Evolutionary conservation across 2,329 filamentous ascomycete genomes (phyloP), one percentile per base, ranked within the genome.

Genomic region (Setomelanomma holmii): DNA sequence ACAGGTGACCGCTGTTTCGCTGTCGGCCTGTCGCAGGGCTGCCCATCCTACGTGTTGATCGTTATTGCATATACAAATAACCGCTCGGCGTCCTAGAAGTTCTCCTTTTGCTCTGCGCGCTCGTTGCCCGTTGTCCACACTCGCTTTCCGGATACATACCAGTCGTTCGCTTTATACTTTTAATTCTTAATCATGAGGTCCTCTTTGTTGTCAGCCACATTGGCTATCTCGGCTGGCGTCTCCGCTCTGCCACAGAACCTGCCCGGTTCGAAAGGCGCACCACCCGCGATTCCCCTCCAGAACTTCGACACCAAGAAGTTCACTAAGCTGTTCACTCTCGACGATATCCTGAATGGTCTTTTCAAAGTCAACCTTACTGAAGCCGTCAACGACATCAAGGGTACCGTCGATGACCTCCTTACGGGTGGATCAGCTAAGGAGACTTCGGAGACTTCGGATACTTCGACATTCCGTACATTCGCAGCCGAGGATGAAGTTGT

Each of bases 161-260:
- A 22, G 33, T 47, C 36, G 11, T 41, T 53, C 30, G 20, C 35
- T 36, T 42, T 21, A 49, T 41, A 40, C 22, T 35, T 40, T 46
- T 55, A 49, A 41, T 50, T 46, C 55, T 40, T 61, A 54, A 64
- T 51, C 33, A 62, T 64, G 61, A 60, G 55, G 34, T 21, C 51
- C 33, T 47, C 45, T 3, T 35, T 62, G 40, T 44, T 64, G 14
- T 55, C 61, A n/a, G 54, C 58, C 53, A 39, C 52, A 14, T 45
- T 64, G 56, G 61, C 59, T 19, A 19, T 52, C n/a, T 45, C 50
- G 11, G 53, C 43, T 33, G 42, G 42, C 43, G 56, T 58, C 27
- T 49, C 49, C 19, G 59, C 61, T 12, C 45, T 61, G 3, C 57
- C 57, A 14, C 59, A 56, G 19, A 47, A 51, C 24, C 11, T 45